phyloP scores from a whole-genome alignment of 1,284 basidiomycete species.

The Sanguinoderma infundibulare region DNA sequence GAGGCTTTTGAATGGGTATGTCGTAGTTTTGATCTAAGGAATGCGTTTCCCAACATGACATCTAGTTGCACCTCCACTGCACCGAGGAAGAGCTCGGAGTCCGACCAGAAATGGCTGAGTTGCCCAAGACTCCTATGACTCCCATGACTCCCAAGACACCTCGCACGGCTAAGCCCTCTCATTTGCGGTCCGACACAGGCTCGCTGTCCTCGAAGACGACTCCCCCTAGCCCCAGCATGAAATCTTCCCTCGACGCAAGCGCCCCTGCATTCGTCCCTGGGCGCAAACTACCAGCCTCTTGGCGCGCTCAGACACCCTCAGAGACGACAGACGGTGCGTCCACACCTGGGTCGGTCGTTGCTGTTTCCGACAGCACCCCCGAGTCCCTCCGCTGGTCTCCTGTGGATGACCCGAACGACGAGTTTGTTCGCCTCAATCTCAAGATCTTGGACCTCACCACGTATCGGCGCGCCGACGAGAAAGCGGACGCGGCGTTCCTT shows the following conservation, averaged over 20 bases:
- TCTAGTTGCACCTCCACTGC: slow-evolving; percentile 40
- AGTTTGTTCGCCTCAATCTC: slow-evolving; percentile 67
- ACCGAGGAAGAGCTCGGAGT: slow-evolving; percentile 59
- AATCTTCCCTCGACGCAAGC: slow-evolving; percentile 33
- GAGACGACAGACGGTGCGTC: slow-evolving; percentile 9
- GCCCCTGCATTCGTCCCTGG: slow-evolving; percentile 45
- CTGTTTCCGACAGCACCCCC: slow-evolving; percentile 17
- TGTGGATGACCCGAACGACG: slow-evolving; percentile 62
- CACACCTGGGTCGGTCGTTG: slow-evolving; percentile 6
- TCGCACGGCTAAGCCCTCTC: slow-evolving; percentile 35
- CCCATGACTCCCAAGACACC: slow-evolving; percentile 38
- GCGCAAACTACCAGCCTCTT: slow-evolving; percentile 8
- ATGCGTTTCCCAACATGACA: neutral
- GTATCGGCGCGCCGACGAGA: slow-evolving; percentile 37
- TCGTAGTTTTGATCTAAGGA: neutral
- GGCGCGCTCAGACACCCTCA: neutral
- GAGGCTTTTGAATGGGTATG: slow-evolving; percentile 93
- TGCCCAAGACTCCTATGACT: slow-evolving; percentile 26
- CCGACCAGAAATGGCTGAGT: slow-evolving; percentile 18
- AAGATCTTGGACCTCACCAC: slow-evolving; percentile 51
- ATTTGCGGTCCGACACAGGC: slow-evolving; percentile 31
- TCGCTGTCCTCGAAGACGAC: slow-evolving; percentile 12
- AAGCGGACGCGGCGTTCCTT: slow-evolving; percentile 45
- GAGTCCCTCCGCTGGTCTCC: slow-evolving; percentile 35
- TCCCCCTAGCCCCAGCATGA: slow-evolving; percentile 17